Evolutionary conservation across 2,329 filamentous ascomycete genomes (phyloP).

Genomic region (Aureobasidium namibiae): DNA sequence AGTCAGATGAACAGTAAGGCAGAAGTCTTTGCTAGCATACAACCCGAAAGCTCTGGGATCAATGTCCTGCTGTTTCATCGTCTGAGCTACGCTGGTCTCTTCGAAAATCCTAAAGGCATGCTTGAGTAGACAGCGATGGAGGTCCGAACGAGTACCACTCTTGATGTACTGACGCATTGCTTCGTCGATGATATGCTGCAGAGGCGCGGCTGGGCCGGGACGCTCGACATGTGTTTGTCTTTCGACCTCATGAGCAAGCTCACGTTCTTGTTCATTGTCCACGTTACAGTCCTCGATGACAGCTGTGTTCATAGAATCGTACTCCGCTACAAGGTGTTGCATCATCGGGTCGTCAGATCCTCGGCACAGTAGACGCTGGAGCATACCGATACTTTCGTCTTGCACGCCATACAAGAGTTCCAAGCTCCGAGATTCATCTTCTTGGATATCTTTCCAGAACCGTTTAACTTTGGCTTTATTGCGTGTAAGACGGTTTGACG

Average conservation of each 20-base stretch:
- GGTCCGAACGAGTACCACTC: constrained; percentile 25
- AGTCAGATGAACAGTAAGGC: constrained; percentile 45
- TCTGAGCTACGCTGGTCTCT: background rate
- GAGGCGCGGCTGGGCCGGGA: constrained; percentile 24
- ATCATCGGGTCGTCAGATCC: background rate
- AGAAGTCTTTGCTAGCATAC: background rate
- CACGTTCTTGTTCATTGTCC: constrained; percentile 61
- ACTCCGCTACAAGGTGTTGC: constrained; percentile 13
- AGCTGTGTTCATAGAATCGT: constrained; percentile 21
- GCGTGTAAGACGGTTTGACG: background rate
- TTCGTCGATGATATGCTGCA: constrained; percentile 28
- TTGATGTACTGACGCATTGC: constrained; percentile 36
- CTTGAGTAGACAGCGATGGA: background rate
- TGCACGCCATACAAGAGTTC: constrained; percentile 40
- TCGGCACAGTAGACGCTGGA: background rate
- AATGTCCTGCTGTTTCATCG: background rate
- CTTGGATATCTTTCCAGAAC: constrained; percentile 33
- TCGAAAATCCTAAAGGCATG: constrained; percentile 16
- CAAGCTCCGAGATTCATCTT: constrained; percentile 47
- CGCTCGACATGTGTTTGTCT: constrained; percentile 50
- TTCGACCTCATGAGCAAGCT: constrained; percentile 57
- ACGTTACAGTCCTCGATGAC: constrained; percentile 32
- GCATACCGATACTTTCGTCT: background rate
- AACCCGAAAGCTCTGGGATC: background rate
- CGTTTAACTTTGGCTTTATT: background rate